Conservation (phyloP, 148 eudicot species). For the Polygonum maritimum region DNA sequence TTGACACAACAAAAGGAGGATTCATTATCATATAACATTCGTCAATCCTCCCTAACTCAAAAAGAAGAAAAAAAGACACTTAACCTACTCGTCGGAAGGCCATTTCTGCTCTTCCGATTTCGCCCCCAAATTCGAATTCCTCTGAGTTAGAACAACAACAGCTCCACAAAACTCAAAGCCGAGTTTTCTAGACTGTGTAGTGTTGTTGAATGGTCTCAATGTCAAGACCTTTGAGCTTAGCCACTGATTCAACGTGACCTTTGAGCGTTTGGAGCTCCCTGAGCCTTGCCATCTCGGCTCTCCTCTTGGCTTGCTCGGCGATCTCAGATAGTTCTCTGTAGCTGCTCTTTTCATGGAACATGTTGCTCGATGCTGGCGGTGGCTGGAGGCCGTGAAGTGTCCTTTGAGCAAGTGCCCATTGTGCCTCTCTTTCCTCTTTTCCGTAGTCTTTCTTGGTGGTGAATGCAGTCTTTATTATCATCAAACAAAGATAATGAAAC, state of each 20-base stretch:
- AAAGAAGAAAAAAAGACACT: not conserved
- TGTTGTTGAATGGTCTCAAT: slow-evolving; percentile 24
- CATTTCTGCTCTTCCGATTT: not conserved
- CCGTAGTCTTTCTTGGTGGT: slow-evolving; percentile 63
- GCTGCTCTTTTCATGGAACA: slow-evolving; percentile 35
- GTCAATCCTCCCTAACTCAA: not conserved
- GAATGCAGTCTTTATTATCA: slow-evolving; percentile 39
- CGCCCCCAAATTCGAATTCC: not conserved
- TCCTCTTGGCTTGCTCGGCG: slow-evolving; percentile 61
- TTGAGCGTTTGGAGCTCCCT: slow-evolving; percentile 25
- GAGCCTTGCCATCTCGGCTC: slow-evolving; percentile 68
- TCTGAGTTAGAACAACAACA: not conserved
- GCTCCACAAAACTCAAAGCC: not conserved
- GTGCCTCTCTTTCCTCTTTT: slow-evolving; percentile 59
- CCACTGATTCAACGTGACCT: slow-evolving; percentile 30
- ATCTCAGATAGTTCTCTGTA: slow-evolving; percentile 49
- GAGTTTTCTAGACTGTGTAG: slow-evolving; percentile 18
- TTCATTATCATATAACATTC: not conserved
- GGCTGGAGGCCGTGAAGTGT: slow-evolving; percentile 59
- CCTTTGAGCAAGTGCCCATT: slow-evolving; percentile 66
- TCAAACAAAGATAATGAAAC: not conserved
- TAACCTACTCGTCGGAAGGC: not conserved
- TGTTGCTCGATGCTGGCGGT: slow-evolving; percentile 19
- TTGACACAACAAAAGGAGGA: not conserved
- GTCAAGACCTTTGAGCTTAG: slow-evolving; percentile 19